A percentile compares a stretch with the other conserved stretches of the same genome.
phyloP scores from a whole-genome alignment of 306 rosid species.

The Prunus kanzakura region DNA sequence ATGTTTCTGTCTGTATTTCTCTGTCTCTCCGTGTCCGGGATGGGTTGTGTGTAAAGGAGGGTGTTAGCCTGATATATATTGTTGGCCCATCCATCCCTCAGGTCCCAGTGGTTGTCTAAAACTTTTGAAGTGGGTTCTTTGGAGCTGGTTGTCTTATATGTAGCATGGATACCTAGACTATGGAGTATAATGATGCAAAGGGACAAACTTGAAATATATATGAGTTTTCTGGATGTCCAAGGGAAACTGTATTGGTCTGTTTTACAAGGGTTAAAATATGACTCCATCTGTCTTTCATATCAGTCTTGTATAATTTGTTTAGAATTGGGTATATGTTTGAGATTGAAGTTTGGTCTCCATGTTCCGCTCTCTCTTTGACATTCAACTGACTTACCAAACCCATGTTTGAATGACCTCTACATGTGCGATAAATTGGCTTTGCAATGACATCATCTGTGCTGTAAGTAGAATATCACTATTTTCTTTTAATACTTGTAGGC shows the following conservation, averaged over 20 bases:
- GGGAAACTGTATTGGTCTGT: neutral
- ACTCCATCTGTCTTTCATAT: neutral
- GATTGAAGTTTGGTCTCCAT: neutral
- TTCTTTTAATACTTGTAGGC: slow-evolving; percentile 46
- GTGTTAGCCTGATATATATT: neutral
- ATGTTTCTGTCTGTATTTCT: neutral
- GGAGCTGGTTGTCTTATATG: too few species aligned
- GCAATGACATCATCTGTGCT: neutral
- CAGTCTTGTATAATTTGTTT: neutral
- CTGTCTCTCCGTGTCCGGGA: neutral
- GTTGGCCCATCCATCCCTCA: neutral
- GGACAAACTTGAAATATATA: neutral
- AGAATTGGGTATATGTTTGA: neutral
- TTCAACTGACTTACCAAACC: neutral
- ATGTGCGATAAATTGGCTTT: neutral
- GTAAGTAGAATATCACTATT: slow-evolving; percentile 24
- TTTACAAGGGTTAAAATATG: neutral
- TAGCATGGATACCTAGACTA: neutral
- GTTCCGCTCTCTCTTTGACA: neutral
- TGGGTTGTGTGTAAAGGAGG: neutral
- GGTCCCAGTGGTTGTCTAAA: neutral
- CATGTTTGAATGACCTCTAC: neutral
- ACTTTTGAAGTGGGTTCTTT: neutral
- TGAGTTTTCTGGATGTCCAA: neutral
- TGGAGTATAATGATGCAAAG: neutral